Evolutionary conservation across 805 yeast genomes (phyloP).

Genomic region (Maudiozyma bulderi): DNA sequence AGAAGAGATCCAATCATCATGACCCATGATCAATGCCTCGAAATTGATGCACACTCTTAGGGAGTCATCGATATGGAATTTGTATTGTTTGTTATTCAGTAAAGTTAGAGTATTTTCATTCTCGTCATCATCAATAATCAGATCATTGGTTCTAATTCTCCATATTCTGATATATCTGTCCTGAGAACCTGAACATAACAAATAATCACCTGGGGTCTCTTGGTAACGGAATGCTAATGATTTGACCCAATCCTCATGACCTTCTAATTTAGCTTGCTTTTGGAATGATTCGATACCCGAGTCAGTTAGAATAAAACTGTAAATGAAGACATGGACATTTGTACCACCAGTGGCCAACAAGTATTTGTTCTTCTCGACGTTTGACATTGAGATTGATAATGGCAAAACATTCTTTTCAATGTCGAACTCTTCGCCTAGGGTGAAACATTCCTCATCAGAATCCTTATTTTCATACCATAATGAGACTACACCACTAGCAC

Average conservation of each 20-base stretch:
- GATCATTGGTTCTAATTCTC: constrained; percentile 54
- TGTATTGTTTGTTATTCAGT: constrained; percentile 64
- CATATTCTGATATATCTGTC: constrained; percentile 88
- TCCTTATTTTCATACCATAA: constrained; percentile 37
- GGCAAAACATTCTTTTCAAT: constrained; percentile 22
- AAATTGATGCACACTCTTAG: constrained; percentile 53
- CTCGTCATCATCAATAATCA: constrained; percentile 49
- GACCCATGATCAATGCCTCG: constrained; percentile 94
- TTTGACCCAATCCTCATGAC: constrained; percentile 96
- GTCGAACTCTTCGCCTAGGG: constrained; percentile 17
- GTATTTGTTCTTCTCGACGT: constrained; percentile 26
- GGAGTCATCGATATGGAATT: constrained; percentile 33
- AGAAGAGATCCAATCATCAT: constrained; percentile 93
- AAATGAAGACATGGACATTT: constrained; percentile 42
- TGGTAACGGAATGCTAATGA: constrained; percentile 49
- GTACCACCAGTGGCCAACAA: constrained; percentile 71
- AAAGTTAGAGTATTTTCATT: constrained; percentile 37
- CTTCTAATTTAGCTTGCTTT: constrained; percentile 51
- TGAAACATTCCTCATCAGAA: constrained; percentile 14
- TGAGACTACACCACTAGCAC: constrained; percentile 49
- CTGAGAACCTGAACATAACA: constrained; percentile 85
- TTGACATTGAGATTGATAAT: constrained; percentile 19
- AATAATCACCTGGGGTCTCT: constrained; percentile 39
- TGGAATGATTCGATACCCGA: constrained; percentile 16
- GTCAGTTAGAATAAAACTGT: constrained; percentile 32